These are phyloP conservation scores for Lippia alba DNA, from an alignment of 305 asterid genomes.

Conservation along the genomic window DNA sequence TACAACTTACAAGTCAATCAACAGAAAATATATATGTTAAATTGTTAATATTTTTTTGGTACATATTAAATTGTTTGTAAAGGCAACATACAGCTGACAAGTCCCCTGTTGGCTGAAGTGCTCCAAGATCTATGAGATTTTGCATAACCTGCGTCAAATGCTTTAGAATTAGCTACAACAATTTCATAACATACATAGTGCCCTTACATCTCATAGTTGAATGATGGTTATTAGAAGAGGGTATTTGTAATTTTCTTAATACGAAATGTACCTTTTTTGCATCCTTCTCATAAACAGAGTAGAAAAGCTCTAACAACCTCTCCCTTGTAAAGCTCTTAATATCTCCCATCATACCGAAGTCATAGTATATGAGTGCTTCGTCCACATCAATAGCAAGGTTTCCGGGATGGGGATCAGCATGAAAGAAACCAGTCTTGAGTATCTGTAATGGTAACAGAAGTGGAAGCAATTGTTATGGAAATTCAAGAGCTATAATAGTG, in stretches of 20 bases:
- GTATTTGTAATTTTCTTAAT: no score
- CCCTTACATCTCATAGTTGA: no score
- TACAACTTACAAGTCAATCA: not conserved
- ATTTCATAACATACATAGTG: not conserved
- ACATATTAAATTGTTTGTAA: not conserved
- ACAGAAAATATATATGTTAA: not conserved
- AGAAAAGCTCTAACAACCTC: constrained; percentile 75
- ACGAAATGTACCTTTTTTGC: constrained; percentile 72
- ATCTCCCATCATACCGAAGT: constrained; percentile 99
- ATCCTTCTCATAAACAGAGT: constrained; percentile 91
- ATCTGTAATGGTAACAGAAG: constrained; percentile 56
- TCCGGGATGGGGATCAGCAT: constrained; percentile 99
- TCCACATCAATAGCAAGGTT: constrained; percentile 94
- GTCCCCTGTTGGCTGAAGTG: constrained; percentile 98
- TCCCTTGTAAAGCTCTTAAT: constrained; percentile 88
- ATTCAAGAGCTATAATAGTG: no score
- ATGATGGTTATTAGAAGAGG: no score
- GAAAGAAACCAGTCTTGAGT: constrained; percentile 92
- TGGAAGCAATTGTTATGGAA: not conserved
- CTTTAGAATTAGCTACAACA: constrained; percentile 22
- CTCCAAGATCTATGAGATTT: constrained; percentile 85
- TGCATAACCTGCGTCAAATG: constrained; percentile 71
- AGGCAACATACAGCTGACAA: constrained; percentile 66
- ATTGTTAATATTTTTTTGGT: not conserved
- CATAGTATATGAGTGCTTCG: constrained; percentile 91